Base-by-base conservation (phyloP, 208 protist genomes). In the Acanthamoeba castellanii region DNA sequence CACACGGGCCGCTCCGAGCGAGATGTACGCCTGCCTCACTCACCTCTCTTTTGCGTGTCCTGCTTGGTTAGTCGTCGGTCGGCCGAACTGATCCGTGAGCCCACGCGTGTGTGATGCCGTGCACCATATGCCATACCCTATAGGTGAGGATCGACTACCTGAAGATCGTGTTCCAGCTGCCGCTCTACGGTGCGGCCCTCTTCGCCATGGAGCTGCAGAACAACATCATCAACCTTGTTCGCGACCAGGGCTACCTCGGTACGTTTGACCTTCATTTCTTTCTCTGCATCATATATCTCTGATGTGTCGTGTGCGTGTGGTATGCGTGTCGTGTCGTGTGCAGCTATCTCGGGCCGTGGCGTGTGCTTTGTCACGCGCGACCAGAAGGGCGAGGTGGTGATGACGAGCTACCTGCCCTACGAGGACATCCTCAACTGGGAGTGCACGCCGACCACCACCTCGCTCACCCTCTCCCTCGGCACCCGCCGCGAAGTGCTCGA, bases 191-290 rank as follows among this genome's bases (percentile, higher is more conserved):
- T 30, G 89, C 89, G 6, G 66, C 89, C 20, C 42, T 93, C 45
- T 93, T 93, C 30, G 89, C 89, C 61, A 93, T 93, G 89, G 66
- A 93, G 89, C 68, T 93, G 34, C 42, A 81, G 27, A 93, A 72
- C 64, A 93, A 93, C 68, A 81, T 78, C 52, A 61, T 93, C 52
- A 81, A 81, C 37, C 66, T 93, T 16, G 45, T 93, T 4, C 34
- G 89, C 37, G 89, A 93, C 25, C 89, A 93, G 66, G 89, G 89
- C 25, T 93, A 93, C 57, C 82, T 90, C 37, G 74, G 74, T 82
- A 30, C 74, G 34, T 82, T 66, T 66, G 22, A 1, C 59, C 59
- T n/a, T 66, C 3, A n/a, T 11, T 66, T 8, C 25, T 66, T 20
- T 2, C 13, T 20, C 18, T 7, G 11, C 59, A 9, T 25, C 14